Percentiles rank a stretch among this genome's conserved stretches.
phyloP scores from a whole-genome alignment of 345 rosid species.

The Citrus glauca region DNA sequence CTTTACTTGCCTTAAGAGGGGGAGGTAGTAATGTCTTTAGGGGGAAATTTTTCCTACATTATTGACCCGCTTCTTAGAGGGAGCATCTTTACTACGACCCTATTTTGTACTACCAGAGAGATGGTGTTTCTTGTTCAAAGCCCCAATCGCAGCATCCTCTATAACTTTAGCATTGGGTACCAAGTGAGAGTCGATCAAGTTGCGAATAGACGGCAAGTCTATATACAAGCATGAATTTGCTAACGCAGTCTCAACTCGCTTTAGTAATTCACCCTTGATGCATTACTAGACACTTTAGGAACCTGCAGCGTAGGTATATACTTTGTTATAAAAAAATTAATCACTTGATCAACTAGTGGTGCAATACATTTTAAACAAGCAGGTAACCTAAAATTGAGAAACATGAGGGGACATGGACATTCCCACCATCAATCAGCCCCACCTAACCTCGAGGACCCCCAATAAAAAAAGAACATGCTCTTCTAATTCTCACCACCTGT shows the following conservation, averaged over 20 bases:
- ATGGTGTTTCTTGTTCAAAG: no score
- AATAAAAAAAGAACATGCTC: accelerated
- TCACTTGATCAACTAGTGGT: no score
- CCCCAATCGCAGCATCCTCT: accelerated
- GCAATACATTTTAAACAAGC: no score
- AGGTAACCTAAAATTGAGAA: accelerated
- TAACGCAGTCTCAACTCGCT: no score
- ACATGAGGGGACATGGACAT: accelerated
- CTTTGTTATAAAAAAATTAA: no score
- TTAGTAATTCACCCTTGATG: accelerated
- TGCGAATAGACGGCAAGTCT: accelerated
- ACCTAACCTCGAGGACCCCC: accelerated
- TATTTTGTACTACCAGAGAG: accelerated
- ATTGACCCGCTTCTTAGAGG: accelerated
- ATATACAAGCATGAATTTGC: accelerated
- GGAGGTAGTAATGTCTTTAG: accelerated
- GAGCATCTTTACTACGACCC: no score
- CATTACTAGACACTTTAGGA: accelerated
- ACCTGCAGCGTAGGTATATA: accelerated
- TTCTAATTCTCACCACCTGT: no score
- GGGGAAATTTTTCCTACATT: no score
- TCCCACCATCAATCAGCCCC: accelerated
- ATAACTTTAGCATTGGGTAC: no score
- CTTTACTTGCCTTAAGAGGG: accelerated
- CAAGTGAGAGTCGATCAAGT: no score